Conservation (phyloP, 2,329 filamentous ascomycete species). For the Bipolaris victoriae region DNA sequence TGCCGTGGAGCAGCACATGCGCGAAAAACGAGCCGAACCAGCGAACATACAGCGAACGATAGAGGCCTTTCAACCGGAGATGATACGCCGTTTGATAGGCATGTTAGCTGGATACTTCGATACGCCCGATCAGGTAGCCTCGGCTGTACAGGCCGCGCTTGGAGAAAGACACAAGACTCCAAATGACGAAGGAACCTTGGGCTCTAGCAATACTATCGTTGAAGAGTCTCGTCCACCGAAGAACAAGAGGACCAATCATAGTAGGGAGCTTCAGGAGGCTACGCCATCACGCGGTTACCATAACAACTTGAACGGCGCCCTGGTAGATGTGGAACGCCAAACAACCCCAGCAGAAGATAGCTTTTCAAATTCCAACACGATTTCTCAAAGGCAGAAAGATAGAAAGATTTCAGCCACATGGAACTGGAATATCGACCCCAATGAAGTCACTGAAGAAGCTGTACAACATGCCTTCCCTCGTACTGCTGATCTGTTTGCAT, state of each 20-base stretch:
- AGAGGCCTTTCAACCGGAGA: slow-evolving; percentile 22
- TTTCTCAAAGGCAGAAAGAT: slow-evolving; percentile 8
- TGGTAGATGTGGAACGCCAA: background rate
- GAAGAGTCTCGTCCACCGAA: background rate
- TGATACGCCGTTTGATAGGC: slow-evolving; percentile 26
- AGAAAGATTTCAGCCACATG: slow-evolving; percentile 24
- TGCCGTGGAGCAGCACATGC: slow-evolving; percentile 32
- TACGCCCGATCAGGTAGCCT: slow-evolving; percentile 19
- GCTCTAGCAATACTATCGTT: background rate
- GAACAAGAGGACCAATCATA: background rate
- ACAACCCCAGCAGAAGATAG: background rate
- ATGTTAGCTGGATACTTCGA: slow-evolving; percentile 32
- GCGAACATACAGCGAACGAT: slow-evolving; percentile 26
- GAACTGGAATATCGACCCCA: slow-evolving; percentile 30
- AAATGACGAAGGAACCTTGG: background rate
- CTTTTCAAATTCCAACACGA: background rate
- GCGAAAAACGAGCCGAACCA: slow-evolving; percentile 16
- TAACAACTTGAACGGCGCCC: background rate
- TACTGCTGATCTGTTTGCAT: slow-evolving; percentile 33
- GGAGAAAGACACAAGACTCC: background rate
- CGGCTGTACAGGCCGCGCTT: slow-evolving; percentile 16
- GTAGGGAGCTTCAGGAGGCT: background rate
- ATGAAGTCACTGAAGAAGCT: slow-evolving; percentile 1
- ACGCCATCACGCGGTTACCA: background rate
- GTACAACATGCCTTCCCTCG: slow-evolving; percentile 18